Percentiles rank a stretch among this genome's conserved stretches.
These are phyloP conservation scores for Rhodamnia argentea DNA, from an alignment of 345 rosid species.

Conservation along the genomic window DNA sequence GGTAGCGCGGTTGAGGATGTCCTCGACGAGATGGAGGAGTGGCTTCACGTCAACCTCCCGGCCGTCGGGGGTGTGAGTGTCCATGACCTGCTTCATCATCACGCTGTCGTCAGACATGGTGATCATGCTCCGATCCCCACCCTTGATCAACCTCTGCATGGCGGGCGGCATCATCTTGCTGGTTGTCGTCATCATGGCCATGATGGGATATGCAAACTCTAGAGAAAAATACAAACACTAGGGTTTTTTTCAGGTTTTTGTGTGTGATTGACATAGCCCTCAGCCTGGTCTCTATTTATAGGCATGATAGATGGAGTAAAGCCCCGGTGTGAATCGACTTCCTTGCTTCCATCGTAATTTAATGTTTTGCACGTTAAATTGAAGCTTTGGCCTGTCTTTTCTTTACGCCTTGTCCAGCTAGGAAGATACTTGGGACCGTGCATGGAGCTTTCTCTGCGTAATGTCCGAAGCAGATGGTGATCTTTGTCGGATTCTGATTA, in stretches of 20 bases:
- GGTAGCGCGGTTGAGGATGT: constrained; percentile 47
- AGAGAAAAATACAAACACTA: background rate
- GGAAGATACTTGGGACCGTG: background rate
- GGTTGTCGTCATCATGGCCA: background rate
- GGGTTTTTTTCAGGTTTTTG: background rate
- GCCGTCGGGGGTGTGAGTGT: constrained; percentile 59
- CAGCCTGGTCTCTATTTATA: background rate
- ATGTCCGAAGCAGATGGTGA: background rate
- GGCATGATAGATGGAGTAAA: background rate
- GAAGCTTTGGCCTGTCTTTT: background rate
- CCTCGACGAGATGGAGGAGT: constrained; percentile 54
- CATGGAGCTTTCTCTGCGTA: background rate
- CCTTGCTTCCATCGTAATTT: constrained; percentile 60
- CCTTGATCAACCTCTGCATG: constrained; percentile 11
- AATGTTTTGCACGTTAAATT: background rate
- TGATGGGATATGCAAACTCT: background rate
- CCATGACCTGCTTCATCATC: constrained; percentile 49
- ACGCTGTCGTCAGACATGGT: constrained; percentile 43
- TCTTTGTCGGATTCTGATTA: background rate
- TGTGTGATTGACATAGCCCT: background rate
- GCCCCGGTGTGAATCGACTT: constrained; percentile 38
- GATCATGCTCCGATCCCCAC: constrained; percentile 20
- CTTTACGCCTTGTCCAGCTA: background rate
- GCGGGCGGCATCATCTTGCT: background rate
- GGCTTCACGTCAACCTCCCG: constrained; percentile 42